These are phyloP conservation scores for Excoecaria cochinchinensis DNA, from an alignment of 345 rosid genomes.

Conservation along the genomic window DNA sequence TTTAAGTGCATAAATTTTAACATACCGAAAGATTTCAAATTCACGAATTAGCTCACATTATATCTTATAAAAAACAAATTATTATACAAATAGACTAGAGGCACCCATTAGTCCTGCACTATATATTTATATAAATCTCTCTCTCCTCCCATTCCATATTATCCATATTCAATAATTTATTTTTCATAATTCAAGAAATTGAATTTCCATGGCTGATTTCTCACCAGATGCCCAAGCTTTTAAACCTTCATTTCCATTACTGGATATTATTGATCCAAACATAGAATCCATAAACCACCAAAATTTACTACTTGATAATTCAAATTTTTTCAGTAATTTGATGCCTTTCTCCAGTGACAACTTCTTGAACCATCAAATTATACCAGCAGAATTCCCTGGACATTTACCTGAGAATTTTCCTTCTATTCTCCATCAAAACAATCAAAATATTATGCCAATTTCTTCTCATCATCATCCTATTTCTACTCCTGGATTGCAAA, in stretches of 20 bases:
- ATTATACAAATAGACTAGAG: background rate
- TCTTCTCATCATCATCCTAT: conserved; percentile 4
- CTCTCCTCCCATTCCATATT: conserved; percentile 13
- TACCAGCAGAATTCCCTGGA: conserved; percentile 28
- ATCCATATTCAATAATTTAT: background rate
- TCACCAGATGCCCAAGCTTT: conserved; percentile 32
- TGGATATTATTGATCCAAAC: conserved; percentile 32
- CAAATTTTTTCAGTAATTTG: conserved; percentile 25
- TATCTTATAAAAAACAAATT: background rate
- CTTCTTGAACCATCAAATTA: conserved; percentile 36
- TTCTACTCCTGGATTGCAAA: conserved; percentile 26
- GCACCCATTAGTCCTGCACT: conserved; percentile 3
- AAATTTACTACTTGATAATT: conserved; percentile 18
- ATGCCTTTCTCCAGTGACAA: conserved; percentile 39
- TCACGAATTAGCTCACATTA: no score
- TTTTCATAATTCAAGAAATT: background rate
- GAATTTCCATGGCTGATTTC: conserved; percentile 41
- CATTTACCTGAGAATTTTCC: conserved; percentile 26
- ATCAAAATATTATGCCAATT: conserved; percentile 27
- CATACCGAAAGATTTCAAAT: no score
- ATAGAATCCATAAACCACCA: conserved; percentile 39
- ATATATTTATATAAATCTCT: conserved; percentile 37
- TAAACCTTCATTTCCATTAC: conserved; percentile 31
- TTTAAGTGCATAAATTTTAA: no score
- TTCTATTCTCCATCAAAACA: conserved; percentile 21